Conservation (phyloP, 768 basidiomycete genomes). For the Leccinum truebloodii region DNA sequence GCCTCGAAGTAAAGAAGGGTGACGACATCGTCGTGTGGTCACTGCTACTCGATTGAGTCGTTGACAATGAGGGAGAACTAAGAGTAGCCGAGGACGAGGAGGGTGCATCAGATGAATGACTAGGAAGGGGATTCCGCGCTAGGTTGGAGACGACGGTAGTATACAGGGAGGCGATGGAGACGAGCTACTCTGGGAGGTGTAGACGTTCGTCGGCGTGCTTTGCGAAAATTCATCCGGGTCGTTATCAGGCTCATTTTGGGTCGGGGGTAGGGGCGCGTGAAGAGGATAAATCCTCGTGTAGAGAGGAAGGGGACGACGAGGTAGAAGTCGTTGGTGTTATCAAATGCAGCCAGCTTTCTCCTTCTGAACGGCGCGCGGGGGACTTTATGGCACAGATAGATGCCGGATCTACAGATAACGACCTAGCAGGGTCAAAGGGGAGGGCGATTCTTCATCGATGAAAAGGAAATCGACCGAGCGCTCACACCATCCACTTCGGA, state of each 20-base stretch:
- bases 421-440: slow-evolving; percentile 9
- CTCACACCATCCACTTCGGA: slow-evolving; percentile 50
- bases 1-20: slow-evolving; percentile 14
- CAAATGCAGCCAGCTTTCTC: slow-evolving; percentile 35
- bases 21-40: slow-evolving; percentile 17
- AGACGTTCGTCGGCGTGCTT: slow-evolving; percentile 9
- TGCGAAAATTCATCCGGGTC: slow-evolving; percentile 7
- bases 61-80: slow-evolving; percentile 18
- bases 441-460: slow-evolving; percentile 17
- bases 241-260: slow-evolving; percentile 17
- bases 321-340: slow-evolving; percentile 30
- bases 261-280: slow-evolving; percentile 16
- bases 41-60: slow-evolving; percentile 14
- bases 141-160: slow-evolving; percentile 26
- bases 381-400: slow-evolving; percentile 19
- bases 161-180: slow-evolving; percentile 26
- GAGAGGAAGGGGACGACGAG: slow-evolving; percentile 22
- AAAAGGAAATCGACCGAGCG: slow-evolving; percentile 49
- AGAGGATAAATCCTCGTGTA: slow-evolving; percentile 30
- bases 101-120: slow-evolving; percentile 11
- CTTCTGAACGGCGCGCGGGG: slow-evolving; percentile 22
- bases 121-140: slow-evolving; percentile 15
- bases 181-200: slow-evolving; percentile 6
- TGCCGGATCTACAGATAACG: slow-evolving; percentile 15
- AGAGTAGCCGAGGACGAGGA: slow-evolving; percentile 10